Evolutionary conservation across 495 filamentous ascomycete species (phyloP), one percentile per base, ranked within the genome.

Genomic region (Aspergillus olivimuriae): DNA sequence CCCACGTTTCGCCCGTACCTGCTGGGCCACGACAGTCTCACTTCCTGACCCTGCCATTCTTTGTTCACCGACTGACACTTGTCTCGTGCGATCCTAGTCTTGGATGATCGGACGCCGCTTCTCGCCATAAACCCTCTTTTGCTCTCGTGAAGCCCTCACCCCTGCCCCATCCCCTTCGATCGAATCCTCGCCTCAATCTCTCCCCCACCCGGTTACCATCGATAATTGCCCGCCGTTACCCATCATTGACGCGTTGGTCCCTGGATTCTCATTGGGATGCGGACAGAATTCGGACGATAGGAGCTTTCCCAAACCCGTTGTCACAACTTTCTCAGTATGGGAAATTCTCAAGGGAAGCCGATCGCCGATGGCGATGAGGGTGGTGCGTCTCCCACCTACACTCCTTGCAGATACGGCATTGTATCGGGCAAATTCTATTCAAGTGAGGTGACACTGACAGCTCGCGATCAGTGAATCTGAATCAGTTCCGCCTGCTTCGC

Each of bases 401-500:
- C 5, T 6, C 11, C 24, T 5, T 28, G 24, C 24, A 28, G 24
- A 28, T 39, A 10, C 31, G n/a, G n/a, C n/a, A n/a, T n/a, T n/a
- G n/a, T n/a, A n/a, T n/a, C n/a, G n/a, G n/a, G n/a, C n/a, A n/a
- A n/a, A n/a, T n/a, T n/a, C n/a, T n/a, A n/a, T n/a, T n/a, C n/a
- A n/a, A n/a, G n/a, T n/a, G n/a, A n/a, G n/a, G n/a, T n/a, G n/a
- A n/a, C n/a, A n/a, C n/a, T n/a, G n/a, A n/a, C n/a, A n/a, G n/a
- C n/a, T n/a, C n/a, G 34, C 31, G 18, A 12, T 20, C 31, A 95
- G 92, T 94, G 53, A 96, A 95, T 66, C 82, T 98, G 52, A 95
- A 96, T 56, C 94, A 98, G 61, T 98, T 98, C 61, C 85, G 89
- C 52, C 78, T 98, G 19, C 74, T 97, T 24, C 82, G 92, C 55